These are phyloP conservation scores for Bryum argenteum DNA, from an alignment of 225 moss, liverwort and hornwort genomes.

Conservation along the genomic window DNA sequence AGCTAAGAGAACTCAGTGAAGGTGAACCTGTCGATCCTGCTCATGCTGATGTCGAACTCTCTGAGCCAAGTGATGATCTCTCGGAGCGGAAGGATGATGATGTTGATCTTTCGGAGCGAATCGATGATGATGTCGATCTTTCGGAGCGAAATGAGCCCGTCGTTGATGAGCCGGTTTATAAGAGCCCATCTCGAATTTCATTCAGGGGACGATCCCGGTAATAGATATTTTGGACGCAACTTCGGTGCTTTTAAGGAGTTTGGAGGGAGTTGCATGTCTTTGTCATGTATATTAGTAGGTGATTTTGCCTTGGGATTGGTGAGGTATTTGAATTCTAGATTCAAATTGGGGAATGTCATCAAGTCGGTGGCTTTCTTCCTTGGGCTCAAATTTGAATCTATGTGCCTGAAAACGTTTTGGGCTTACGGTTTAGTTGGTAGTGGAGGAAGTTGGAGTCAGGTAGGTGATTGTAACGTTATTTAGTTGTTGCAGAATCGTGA, in stretches of 20 bases:
- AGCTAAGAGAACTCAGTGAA: slow-evolving; percentile 36
- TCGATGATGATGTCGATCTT: slow-evolving; percentile 21
- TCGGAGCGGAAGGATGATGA: slow-evolving; percentile 21
- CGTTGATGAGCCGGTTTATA: slow-evolving; percentile 37
- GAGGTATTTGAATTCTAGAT: not conserved
- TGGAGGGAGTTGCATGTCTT: not conserved
- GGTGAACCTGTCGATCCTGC: slow-evolving; percentile 34
- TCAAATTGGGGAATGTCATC: not conserved
- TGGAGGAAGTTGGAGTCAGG: slow-evolving; percentile 15
- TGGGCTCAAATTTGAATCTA: not conserved
- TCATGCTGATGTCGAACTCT: too few species aligned
- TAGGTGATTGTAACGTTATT: slow-evolving; percentile 33
- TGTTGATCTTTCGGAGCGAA: slow-evolving; percentile 22
- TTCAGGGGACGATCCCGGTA: slow-evolving; percentile 21
- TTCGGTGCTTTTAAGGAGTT: not conserved
- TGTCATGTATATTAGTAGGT: slow-evolving; percentile 8
- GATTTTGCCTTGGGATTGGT: slow-evolving; percentile 14
- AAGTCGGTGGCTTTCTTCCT: slow-evolving; percentile 5
- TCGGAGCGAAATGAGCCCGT: slow-evolving; percentile 40
- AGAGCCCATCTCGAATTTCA: slow-evolving; percentile 25
- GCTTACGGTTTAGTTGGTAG: not conserved
- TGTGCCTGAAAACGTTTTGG: not conserved
- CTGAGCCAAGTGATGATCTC: slow-evolving; percentile 50
- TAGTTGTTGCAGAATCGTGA: not conserved
- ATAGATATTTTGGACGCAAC: not conserved